These are phyloP conservation scores for Calophaca sinica DNA, from an alignment of 306 rosid genomes.

Conservation along the genomic window DNA sequence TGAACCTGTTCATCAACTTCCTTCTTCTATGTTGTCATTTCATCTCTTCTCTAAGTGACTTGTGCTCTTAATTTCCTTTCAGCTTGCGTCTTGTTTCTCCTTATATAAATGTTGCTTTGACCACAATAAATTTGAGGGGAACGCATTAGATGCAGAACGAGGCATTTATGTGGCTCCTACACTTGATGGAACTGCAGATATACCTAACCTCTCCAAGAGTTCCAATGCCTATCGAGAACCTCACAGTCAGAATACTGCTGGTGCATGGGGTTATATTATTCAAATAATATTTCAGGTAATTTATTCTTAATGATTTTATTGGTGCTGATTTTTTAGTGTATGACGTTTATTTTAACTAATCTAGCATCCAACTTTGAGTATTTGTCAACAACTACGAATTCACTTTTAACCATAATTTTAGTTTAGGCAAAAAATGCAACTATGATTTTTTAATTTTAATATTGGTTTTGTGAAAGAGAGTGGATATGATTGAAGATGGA, in stretches of 20 bases:
- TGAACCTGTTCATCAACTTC: conserved; percentile 33
- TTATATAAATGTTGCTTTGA: conserved; percentile 57
- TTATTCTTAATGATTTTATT: conserved; percentile 33
- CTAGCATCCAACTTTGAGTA: conserved; percentile 16
- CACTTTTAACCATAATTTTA: conserved; percentile 17
- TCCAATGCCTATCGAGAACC: conserved; percentile 42
- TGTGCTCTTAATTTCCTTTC: conserved; percentile 54
- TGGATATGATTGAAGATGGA: conserved; percentile 3
- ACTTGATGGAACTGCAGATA: conserved; percentile 49
- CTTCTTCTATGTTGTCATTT: conserved; percentile 36
- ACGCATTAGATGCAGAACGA: conserved; percentile 55
- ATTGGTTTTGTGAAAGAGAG: conserved; percentile 32
- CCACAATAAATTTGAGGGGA: conserved; percentile 37
- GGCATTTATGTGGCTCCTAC: conserved; percentile 69
- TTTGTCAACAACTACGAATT: conserved; percentile 18
- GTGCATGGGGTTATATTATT: conserved; percentile 60
- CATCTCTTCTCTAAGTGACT: conserved; percentile 39
- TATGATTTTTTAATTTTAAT: conserved; percentile 8
- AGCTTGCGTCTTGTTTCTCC: conserved; percentile 77
- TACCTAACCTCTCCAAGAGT: conserved; percentile 53
- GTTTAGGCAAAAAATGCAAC: conserved; percentile 10
- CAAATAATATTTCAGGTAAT: conserved; percentile 89
- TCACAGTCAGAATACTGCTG: conserved; percentile 53
- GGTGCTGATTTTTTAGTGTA: background rate
- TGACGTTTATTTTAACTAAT: conserved; percentile 20